Evolutionary conservation across 2,329 filamentous ascomycete species (phyloP), one percentile per base, ranked within the genome.

Genomic region (Trichoderma citrinoviride): DNA sequence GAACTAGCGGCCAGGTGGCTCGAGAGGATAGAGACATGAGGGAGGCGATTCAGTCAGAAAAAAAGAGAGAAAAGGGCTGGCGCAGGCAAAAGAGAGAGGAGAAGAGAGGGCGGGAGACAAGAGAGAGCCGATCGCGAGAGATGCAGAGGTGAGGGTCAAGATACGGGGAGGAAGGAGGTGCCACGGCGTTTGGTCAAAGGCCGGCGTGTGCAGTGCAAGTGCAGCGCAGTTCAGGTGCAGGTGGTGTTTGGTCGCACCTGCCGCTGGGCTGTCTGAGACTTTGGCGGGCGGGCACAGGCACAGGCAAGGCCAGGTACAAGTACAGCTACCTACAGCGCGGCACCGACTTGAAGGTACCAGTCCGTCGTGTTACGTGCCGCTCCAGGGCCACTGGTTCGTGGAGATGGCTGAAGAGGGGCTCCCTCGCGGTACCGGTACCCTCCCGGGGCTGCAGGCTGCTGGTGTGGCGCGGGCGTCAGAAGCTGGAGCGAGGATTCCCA

Each of bases 1-100:
- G 52, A 66, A 54, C 25, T 53, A 66, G 54, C 65, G 40, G 60
- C 65, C 65, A 66, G 46, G 40, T 64, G 61, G 61, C 60, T 53
- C 61, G 43, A 54, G 44, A 19, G 49, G 27, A 57, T 49, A 66
- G 53, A 64, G 60, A 60, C 60, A 66, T 66, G 65, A 65, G 65
- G 65, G 53, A 64, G 57, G 53, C 61, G 61, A 57, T 56, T 56
- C 61, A 23, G 47, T 3, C 2, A 29, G 3, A 7, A 29, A 37
- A 37, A 37, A 14, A 14, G 10, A 33, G 29, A 33, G 10, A 37
- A 14, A 37, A 14, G 53, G n/a, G 64, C 17, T n/a, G 54, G n/a
- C 14, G 49, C 47, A 25, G 23, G n/a, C n/a, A 17, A 27, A 52
- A 46, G 19, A 43, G 23, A 23, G 43, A 53, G n/a, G 41, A 25